Conservation (phyloP, 805 yeast genomes). For the Blastobotrys mokoenaii region DNA sequence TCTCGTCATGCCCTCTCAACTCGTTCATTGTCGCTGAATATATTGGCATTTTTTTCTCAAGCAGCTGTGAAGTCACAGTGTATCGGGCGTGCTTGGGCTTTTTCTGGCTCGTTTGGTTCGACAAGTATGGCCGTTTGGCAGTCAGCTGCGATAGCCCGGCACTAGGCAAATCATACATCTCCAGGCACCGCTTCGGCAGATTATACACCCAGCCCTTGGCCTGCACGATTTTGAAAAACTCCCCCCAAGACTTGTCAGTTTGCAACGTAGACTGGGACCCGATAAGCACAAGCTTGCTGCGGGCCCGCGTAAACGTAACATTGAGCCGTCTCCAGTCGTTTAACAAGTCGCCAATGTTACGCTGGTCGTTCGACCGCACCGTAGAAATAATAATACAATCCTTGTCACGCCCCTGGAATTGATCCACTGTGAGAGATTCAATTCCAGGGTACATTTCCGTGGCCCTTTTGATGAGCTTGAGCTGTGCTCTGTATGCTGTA, state of each 20-base stretch:
- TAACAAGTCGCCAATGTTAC: conserved; percentile 65
- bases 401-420: conserved; percentile 93
- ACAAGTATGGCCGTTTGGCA: neutral
- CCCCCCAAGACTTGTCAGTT: conserved; percentile 42
- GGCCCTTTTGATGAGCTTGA: conserved; percentile 37
- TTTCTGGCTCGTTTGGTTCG: neutral
- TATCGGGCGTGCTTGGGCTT: neutral
- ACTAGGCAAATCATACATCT: conserved; percentile 10
- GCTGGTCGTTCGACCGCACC: conserved; percentile 67
- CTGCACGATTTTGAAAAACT: conserved; percentile 52
- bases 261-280: conserved; percentile 67
- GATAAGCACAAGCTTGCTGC: conserved; percentile 68
- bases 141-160: neutral
- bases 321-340: conserved; percentile 88
- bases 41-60: no score
- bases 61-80: no score
- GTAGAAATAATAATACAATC: conserved; percentile 83
- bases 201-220: conserved; percentile 56
- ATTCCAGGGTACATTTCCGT: conserved; percentile 34
- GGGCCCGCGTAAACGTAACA: conserved; percentile 90
- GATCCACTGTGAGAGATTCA: conserved; percentile 88
- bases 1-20: no score
- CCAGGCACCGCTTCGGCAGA: conserved; percentile 33
- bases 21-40: no score
- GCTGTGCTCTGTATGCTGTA: conserved; percentile 81